Evolutionary conservation across 257 asterid species (phyloP).

Genomic region (Solanum appendiculatum): DNA sequence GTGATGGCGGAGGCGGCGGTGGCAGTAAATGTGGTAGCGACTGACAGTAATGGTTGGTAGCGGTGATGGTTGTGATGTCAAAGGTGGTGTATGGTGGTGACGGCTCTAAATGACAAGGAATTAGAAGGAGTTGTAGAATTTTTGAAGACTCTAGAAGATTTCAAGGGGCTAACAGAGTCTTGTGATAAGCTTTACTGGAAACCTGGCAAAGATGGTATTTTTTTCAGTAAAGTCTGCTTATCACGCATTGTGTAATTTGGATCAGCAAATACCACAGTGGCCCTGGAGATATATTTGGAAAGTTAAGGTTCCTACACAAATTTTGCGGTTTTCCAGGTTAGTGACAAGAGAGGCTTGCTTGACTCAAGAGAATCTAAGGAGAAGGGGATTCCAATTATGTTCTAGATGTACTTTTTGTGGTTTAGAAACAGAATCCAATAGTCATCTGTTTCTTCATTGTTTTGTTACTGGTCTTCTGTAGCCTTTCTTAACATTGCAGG

Average conservation of each 20-base stretch:
- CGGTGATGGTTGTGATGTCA: not conserved
- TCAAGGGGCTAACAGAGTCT: too few species aligned
- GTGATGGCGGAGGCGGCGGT: not conserved
- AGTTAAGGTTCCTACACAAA: not conserved
- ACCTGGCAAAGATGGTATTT: too few species aligned
- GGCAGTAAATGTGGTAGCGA: not conserved
- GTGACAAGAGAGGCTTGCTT: not conserved
- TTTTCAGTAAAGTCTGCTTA: not conserved
- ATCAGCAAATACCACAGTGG: not conserved
- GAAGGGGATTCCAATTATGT: not conserved
- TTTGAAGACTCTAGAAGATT: too few species aligned
- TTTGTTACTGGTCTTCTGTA: not conserved
- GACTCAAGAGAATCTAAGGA: not conserved
- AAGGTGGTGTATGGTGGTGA: not conserved
- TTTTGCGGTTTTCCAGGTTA: not conserved
- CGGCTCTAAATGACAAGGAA: too few species aligned
- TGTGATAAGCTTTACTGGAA: too few species aligned
- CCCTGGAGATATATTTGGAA: not conserved
- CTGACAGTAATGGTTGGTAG: not conserved
- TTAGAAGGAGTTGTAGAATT: too few species aligned
- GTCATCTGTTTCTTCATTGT: not conserved
- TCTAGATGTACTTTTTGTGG: not conserved
- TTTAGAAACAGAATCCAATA: not conserved
- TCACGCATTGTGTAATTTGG: not conserved
- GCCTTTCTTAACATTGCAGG: not conserved